Conservation (phyloP, 78 protist species). For the Guillardia theta region DNA sequence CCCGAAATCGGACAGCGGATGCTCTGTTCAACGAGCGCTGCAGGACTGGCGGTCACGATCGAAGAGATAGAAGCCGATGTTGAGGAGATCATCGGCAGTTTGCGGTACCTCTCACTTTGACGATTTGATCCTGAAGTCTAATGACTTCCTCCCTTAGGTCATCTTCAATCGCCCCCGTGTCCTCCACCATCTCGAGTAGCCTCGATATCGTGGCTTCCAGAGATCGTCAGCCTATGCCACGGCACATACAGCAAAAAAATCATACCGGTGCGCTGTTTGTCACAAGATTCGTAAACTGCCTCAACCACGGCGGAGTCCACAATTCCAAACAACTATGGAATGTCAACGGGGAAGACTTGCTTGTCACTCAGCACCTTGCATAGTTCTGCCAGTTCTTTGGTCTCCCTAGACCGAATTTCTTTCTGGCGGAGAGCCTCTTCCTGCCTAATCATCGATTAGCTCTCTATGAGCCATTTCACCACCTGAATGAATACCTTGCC, state of each 20-base stretch:
- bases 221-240: neutral
- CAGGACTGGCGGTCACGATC: neutral
- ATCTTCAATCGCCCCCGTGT: neutral
- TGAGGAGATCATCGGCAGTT: neutral
- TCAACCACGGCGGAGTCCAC: neutral
- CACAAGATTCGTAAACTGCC: neutral
- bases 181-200: neutral
- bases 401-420: neutral
- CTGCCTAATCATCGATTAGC: neutral
- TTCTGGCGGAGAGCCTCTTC: neutral
- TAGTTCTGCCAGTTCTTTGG: neutral
- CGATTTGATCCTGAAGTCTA: neutral
- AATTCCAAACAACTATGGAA: neutral
- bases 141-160: neutral
- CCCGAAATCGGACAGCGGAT: conserved; percentile 22
- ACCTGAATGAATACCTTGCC: too few relatives aligned
- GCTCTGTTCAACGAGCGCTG: neutral
- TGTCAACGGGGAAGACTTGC: too few relatives aligned
- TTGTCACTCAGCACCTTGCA: too few relatives aligned
- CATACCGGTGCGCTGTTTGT: neutral
- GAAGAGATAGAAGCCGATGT: neutral
- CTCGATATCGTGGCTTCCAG: too few relatives aligned
- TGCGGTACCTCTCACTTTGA: too few relatives aligned
- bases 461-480: too few relatives aligned
- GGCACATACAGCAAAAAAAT: neutral